Evolutionary conservation across 768 basidiomycete species (phyloP).

Genomic region (Tricholoma sp.): DNA sequence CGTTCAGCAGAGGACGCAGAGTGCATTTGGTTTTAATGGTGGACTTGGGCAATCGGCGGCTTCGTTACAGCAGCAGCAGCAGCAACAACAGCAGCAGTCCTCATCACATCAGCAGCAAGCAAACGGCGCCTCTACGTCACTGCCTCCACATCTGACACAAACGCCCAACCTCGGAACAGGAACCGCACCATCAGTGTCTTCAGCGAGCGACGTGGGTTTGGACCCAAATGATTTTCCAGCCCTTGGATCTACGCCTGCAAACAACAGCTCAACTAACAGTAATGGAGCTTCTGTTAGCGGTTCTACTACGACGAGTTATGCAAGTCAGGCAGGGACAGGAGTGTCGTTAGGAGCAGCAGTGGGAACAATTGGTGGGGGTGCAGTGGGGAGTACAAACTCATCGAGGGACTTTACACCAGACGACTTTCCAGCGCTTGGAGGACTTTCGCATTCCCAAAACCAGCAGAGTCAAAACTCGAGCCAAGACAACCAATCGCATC

Average conservation of each 20-base stretch:
- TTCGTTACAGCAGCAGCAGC: constrained; percentile 36
- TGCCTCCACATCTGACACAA: constrained; percentile 54
- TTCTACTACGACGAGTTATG: constrained; percentile 63
- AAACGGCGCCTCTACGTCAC: constrained; percentile 45
- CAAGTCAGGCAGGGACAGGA: constrained; percentile 75
- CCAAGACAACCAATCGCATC: constrained; percentile 47
- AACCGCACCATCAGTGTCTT: constrained; percentile 52
- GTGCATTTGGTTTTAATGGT: constrained; percentile 62
- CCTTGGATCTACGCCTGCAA: constrained; percentile 59
- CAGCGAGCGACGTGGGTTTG: constrained; percentile 70
- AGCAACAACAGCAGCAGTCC: constrained; percentile 25
- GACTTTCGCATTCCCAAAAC: constrained; percentile 44
- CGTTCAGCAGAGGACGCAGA: constrained; percentile 58
- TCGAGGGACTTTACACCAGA: constrained; percentile 77
- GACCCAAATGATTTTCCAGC: constrained; percentile 90
- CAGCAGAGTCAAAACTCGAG: constrained; percentile 27
- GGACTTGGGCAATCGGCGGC: constrained; percentile 40
- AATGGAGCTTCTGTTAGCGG: constrained; percentile 29
- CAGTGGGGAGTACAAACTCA: constrained; percentile 31
- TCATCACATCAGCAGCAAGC: constrained; percentile 49
- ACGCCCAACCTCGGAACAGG: constrained; percentile 41
- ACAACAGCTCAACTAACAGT: constrained; percentile 33
- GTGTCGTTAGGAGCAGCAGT: constrained; percentile 40
- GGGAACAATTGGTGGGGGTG: constrained; percentile 30
- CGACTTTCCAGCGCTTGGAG: constrained; percentile 85